Percentiles rank a stretch among this genome's conserved stretches.
These are phyloP conservation scores for Austroboletus niveus DNA, from an alignment of 1,284 basidiomycete genomes.

Conservation along the genomic window DNA sequence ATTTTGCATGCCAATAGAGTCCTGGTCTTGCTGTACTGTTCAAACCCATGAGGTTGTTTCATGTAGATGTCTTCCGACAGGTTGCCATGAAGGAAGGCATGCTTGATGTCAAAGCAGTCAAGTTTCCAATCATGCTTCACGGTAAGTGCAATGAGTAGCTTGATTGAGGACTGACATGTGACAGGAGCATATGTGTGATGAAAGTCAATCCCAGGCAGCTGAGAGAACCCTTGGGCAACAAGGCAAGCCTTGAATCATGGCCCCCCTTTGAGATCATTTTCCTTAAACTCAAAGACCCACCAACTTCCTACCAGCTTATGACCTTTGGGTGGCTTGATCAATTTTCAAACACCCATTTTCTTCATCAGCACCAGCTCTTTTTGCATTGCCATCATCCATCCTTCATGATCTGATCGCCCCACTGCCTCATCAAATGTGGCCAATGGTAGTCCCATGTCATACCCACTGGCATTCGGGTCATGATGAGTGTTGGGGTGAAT, in stretches of 20 bases:
- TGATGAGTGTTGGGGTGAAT: background rate
- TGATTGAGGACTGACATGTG: constrained; percentile 17
- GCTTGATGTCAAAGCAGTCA: constrained; percentile 12
- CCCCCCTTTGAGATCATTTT: background rate
- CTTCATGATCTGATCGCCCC: background rate
- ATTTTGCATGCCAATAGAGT: too few species aligned
- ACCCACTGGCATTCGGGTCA: background rate
- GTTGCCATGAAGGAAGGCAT: constrained; percentile 3
- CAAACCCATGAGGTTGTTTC: constrained; percentile 3
- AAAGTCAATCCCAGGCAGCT: constrained; percentile 40
- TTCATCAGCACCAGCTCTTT: background rate
- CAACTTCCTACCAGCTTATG: background rate
- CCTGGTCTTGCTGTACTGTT: background rate
- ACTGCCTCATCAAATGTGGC: background rate
- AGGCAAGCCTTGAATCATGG: constrained; percentile 36
- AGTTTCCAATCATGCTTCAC: constrained; percentile 18
- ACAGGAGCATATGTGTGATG: constrained; percentile 28
- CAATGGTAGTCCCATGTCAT: background rate
- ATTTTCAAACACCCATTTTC: constrained; percentile 9
- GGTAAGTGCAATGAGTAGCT: constrained; percentile 24
- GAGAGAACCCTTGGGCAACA: constrained; percentile 40
- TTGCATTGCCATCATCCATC: background rate
- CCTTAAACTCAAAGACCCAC: constrained; percentile 10
- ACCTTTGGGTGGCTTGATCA: background rate
- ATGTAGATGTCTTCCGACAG: constrained; percentile 12